These are phyloP conservation scores for Symbiodinium pilosum DNA, from an alignment of 73 alveolate species.

Conservation along the genomic window DNA sequence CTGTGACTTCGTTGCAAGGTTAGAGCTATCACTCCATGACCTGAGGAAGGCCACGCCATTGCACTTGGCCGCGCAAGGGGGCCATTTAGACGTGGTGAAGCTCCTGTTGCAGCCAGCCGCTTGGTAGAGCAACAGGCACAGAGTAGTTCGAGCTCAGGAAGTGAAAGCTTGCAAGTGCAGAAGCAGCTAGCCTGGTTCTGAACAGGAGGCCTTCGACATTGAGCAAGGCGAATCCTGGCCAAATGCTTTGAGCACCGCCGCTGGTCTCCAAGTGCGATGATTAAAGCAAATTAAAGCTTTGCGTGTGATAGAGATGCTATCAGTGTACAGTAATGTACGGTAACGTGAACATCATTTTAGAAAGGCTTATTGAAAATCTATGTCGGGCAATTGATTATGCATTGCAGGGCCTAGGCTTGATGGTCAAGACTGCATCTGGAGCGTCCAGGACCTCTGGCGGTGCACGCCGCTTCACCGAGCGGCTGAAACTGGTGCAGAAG, in stretches of 20 bases:
- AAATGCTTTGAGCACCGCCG: not conserved
- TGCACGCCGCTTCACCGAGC: conserved; percentile 82
- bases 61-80: not conserved
- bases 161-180: not conserved
- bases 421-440: not conserved
- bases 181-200: not conserved
- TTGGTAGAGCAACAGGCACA: not conserved
- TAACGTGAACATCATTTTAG: no score
- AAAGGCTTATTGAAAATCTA: no score
- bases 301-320: no score
- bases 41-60: not conserved
- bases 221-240: not conserved
- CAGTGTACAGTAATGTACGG: no score
- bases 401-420: no score
- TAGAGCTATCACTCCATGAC: no score
- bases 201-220: not conserved
- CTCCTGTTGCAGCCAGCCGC: not conserved
- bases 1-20: no score
- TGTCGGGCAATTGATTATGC: no score
- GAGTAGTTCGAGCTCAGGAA: not conserved
- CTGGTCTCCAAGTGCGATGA: no score
- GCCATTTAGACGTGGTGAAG: conserved; percentile 12
- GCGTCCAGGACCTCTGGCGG: conserved; percentile 54
- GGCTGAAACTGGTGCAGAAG: conserved; percentile 27
- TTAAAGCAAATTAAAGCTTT: no score